Percentiles rank a stretch among this genome's conserved stretches.
Conservation (phyloP, 352 stramenopile species). For the Pythium aphanidermatum region DNA sequence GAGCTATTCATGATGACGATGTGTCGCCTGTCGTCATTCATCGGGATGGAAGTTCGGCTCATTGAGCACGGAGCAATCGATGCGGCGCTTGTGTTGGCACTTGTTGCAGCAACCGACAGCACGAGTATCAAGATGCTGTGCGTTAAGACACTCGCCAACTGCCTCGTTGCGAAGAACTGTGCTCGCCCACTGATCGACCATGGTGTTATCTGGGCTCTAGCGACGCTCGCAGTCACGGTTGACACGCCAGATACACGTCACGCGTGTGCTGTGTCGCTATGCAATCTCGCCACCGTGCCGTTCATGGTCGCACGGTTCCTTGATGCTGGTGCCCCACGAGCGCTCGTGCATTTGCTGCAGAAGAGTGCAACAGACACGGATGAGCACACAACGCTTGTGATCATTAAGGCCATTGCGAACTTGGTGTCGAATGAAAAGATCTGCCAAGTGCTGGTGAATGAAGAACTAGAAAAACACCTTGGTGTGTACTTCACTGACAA, state of each 20-base stretch:
- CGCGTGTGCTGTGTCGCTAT: slow-evolving; percentile 66
- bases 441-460: slow-evolving; percentile 60
- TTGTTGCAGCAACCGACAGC: slow-evolving; percentile 60
- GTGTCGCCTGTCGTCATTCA: slow-evolving; percentile 60
- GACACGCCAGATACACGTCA: slow-evolving; percentile 45
- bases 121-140: slow-evolving; percentile 59
- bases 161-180: slow-evolving; percentile 60
- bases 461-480: slow-evolving; percentile 62
- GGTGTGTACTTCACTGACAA: slow-evolving; percentile 50
- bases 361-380: slow-evolving; percentile 26
- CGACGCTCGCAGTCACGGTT: slow-evolving; percentile 56
- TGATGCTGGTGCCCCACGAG: slow-evolving; percentile 54
- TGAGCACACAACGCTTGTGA: slow-evolving; percentile 36
- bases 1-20: slow-evolving; percentile 66
- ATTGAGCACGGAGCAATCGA: slow-evolving; percentile 74
- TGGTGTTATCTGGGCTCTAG: slow-evolving; percentile 70
- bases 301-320: slow-evolving; percentile 62
- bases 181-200: slow-evolving; percentile 59
- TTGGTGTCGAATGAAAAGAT: slow-evolving; percentile 74
- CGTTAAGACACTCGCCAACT: slow-evolving; percentile 73
- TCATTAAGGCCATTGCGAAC: slow-evolving; percentile 73
- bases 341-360: slow-evolving; percentile 55
- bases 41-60: slow-evolving; percentile 46
- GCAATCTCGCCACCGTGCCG: slow-evolving; percentile 56
- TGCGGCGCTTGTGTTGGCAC: slow-evolving; percentile 60